Base-by-base conservation (phyloP, 176 grass and related monocot genomes). In the Bromus sterilis region DNA sequence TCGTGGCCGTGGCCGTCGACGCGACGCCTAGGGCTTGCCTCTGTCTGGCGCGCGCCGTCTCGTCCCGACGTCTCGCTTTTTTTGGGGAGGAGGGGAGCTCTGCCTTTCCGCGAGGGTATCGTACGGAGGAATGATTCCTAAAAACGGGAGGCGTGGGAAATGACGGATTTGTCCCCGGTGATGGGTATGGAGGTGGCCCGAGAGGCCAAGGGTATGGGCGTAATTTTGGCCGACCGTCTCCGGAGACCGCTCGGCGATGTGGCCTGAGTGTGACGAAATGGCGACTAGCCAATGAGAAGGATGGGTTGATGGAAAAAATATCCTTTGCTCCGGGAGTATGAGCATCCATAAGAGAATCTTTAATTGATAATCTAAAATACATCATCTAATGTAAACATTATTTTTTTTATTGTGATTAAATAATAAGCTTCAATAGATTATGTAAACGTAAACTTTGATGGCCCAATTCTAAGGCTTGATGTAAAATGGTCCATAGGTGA, bases 71-170 rank as follows among this genome's bases (percentile, higher is more conserved):
- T 18, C 64, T 34, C 77, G 68, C 68, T 64, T 65, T 74, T 66
- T 12, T 31, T 16, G 55, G 35, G 82, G 29, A 57, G 4, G 4
- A 5, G 1, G 37, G 37, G n/a, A 70, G 15, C 49, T 58, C 23
- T 25, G 33, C 32, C 67, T 64, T 18, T 80, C 43, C 28, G 13
- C 13, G 33, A 11, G 25, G 24, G 30, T 23, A 74, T 18, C 76
- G 67, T 32, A 86, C 40, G 42, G 10, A 56, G 76, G 66, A 74
- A 65, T 64, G 33, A 80, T 86, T 42, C 77, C 76, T 32, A 41
- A 41, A 64, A 86, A 20, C 40, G 10, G 41, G 56, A 33, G 33
- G 42, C 7, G 1, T 12, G 3, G 4, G 34, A 75, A 74, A 74
- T 33, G 77, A 80, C 77, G 12, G 0, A 0, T 1, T 5, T 64